phyloP scores from a whole-genome alignment of 768 basidiomycete genomes.

The Lactifluus piperatus region DNA sequence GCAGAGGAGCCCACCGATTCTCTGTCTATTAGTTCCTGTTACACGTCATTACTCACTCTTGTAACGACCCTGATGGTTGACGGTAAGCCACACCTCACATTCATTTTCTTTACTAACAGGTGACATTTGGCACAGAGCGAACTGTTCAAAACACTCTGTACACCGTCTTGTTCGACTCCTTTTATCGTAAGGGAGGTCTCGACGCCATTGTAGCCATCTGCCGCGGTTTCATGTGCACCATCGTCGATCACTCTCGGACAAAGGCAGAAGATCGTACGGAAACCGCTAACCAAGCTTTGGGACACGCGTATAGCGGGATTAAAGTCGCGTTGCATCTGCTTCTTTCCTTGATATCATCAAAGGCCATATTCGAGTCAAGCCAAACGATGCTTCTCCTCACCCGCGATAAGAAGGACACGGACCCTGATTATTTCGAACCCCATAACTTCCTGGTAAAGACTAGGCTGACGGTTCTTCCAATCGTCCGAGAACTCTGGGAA shows the following conservation, averaged over 20 bases:
- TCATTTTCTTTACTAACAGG: constrained; percentile 1
- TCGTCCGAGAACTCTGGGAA: constrained; percentile 67
- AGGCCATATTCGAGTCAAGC: constrained; percentile 74
- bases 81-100: constrained; percentile 32
- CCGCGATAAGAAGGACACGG: constrained; percentile 71
- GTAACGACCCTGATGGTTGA: constrained; percentile 48
- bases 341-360: constrained; percentile 66
- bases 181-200: constrained; percentile 65
- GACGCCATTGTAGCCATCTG: constrained; percentile 56
- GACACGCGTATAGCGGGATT: constrained; percentile 70
- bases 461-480: constrained; percentile 59
- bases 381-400: constrained; percentile 69
- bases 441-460: constrained; percentile 81
- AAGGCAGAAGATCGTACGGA: constrained; percentile 51
- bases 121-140: constrained; percentile 46
- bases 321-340: constrained; percentile 77
- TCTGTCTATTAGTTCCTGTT: constrained; percentile 39
- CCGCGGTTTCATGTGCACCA: constrained; percentile 43
- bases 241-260: constrained; percentile 43
- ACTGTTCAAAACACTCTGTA: constrained; percentile 66
- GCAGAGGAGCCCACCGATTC: constrained; percentile 29
- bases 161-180: constrained; percentile 70
- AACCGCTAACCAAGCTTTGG: constrained; percentile 50
- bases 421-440: constrained; percentile 74
- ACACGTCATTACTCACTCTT: constrained; percentile 46